phyloP scores from a whole-genome alignment of 208 protist species.

The Leishmania tarentolae region DNA sequence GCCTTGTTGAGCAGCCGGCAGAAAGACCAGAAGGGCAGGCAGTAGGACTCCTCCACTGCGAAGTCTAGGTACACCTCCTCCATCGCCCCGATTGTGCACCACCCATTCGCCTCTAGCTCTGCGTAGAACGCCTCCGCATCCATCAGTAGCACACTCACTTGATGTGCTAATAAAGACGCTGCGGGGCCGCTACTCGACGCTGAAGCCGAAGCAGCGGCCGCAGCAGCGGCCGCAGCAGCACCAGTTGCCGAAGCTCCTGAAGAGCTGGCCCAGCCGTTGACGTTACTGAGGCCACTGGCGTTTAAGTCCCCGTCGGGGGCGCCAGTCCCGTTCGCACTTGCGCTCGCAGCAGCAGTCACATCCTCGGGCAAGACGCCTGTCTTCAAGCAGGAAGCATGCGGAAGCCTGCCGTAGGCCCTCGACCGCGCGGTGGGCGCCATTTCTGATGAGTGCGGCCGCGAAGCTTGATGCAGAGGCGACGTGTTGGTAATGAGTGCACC shows the following conservation, averaged over 20 bases:
- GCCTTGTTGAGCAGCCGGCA: slow-evolving; percentile 50
- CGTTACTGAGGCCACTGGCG: background rate
- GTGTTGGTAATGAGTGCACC: background rate
- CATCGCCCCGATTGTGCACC: slow-evolving; percentile 44
- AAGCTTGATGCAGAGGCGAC: background rate
- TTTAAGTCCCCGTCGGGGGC: background rate
- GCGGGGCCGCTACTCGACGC: background rate
- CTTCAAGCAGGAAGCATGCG: background rate
- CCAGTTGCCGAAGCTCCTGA: background rate
- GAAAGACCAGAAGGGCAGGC: slow-evolving; percentile 66
- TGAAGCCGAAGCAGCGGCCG: background rate
- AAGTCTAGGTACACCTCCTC: slow-evolving; percentile 69
- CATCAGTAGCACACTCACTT: slow-evolving; percentile 31
- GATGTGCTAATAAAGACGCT: background rate
- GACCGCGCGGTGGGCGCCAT: background rate
- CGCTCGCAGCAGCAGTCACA: background rate
- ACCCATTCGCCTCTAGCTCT: slow-evolving; percentile 32
- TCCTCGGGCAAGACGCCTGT: background rate
- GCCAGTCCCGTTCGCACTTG: background rate
- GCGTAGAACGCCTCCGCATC: slow-evolving; percentile 30
- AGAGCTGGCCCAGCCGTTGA: background rate
- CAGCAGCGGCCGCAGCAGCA: background rate
- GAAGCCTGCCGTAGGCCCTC: background rate
- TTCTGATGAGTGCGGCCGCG: background rate
- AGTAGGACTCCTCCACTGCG: slow-evolving; percentile 53